Conservation (phyloP, 139 green algal genomes). For the Desmodesmus armatus region DNA sequence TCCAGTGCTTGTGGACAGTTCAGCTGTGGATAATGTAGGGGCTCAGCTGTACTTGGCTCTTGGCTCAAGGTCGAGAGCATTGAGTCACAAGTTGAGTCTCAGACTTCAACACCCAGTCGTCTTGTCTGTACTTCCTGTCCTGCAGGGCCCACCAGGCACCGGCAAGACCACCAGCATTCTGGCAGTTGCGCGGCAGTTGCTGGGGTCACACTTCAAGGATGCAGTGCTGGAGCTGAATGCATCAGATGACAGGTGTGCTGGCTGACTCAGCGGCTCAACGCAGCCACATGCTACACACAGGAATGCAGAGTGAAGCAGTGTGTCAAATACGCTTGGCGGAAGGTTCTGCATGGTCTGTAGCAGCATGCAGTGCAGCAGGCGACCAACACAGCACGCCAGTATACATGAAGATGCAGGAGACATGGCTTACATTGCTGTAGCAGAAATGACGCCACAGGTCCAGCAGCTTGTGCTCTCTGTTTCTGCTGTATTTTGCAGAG, state of each 20-base stretch:
- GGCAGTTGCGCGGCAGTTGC: conserved; percentile 89
- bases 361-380: background rate
- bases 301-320: too few relatives aligned
- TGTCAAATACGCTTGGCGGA: background rate
- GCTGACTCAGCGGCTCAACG: too few relatives aligned
- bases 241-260: conserved; percentile 88
- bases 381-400: too few relatives aligned
- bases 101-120: too few relatives aligned
- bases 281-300: too few relatives aligned
- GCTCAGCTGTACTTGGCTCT: too few relatives aligned
- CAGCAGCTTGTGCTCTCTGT: background rate
- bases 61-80: too few relatives aligned
- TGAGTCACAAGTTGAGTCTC: too few relatives aligned
- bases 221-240: conserved; percentile 98
- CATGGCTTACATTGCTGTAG: background rate
- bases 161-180: conserved; percentile 98
- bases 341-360: background rate
- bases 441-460: background rate
- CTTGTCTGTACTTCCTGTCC: background rate
- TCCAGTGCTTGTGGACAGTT: too few relatives aligned
- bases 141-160: conserved; percentile 94
- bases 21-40: too few relatives aligned
- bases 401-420: background rate
- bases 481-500: conserved; percentile 66
- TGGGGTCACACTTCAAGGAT: conserved; percentile 89